phyloP scores from a whole-genome alignment of 2,329 filamentous ascomycete genomes.

The Neonectria coccinea region DNA sequence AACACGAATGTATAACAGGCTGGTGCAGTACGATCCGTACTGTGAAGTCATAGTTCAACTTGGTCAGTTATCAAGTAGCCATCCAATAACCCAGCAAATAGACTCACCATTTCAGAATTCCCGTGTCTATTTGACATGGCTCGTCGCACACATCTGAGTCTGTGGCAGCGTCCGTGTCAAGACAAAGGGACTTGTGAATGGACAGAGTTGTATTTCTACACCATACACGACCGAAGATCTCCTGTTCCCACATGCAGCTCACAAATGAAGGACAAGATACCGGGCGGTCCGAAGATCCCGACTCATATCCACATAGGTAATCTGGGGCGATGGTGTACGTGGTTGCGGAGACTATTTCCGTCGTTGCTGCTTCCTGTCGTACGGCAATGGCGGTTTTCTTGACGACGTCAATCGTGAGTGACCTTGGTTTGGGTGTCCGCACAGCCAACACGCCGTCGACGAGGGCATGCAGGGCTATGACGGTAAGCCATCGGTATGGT shows the following conservation, averaged over 20 bases:
- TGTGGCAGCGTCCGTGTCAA: neutral
- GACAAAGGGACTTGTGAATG: neutral
- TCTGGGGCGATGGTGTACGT: neutral
- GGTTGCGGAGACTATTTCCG: neutral
- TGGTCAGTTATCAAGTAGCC: no score
- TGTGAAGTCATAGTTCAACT: no score
- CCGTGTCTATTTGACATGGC: neutral
- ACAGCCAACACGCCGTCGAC: neutral
- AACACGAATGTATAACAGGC: no score
- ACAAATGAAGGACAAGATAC: neutral
- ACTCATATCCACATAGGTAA: neutral
- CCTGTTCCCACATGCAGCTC: neutral
- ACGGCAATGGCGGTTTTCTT: neutral
- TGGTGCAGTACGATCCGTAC: no score
- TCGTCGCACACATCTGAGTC: neutral
- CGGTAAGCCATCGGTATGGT: neutral
- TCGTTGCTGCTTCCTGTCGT: neutral
- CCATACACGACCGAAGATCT: neutral
- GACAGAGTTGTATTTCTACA: neutral
- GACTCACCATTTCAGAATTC: neutral
- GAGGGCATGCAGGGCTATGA: neutral
- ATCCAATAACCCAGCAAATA: neutral
- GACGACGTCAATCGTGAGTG: neutral
- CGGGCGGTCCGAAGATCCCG: no score
- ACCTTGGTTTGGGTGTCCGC: neutral